Base-by-base conservation (phyloP, 345 rosid species). In the Populus alba region DNA sequence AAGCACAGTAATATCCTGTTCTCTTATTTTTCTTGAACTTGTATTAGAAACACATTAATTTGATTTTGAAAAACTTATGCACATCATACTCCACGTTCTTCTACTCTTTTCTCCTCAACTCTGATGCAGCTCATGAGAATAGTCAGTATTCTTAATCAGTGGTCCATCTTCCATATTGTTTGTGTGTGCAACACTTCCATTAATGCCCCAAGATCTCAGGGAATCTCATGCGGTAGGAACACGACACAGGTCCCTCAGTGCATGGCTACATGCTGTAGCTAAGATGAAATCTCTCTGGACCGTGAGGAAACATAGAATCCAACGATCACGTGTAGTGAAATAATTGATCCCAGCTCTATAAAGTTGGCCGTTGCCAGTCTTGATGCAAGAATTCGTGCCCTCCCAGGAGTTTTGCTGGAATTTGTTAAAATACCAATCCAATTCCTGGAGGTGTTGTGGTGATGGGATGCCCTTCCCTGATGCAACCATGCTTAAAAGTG, bases 1-100 rank as follows among this genome's bases (percentile, higher is more conserved):
- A 79, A 66, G 37, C 29, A 80, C 78, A 29, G 91, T 92, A 18
- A 97, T 93, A 95, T 93, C 99, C 97, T 82, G 3, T 82, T 78
- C 65, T 73, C 51, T 22, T 2, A 75, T 33, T 57, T 59, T 80
- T 53, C n/a, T 55, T 68, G 39, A 38, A 11, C 22, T 41, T 5
- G 12, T 63, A 25, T 47, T 7, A 53, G 23, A 22, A 22, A 43
- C 70, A 35, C 61, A 20, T 70, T 12, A 71, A 47, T 51, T 70
- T 55, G 47, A 53, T 43, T 25, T 41, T 47, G 39, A 39, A 63
- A 66, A 70, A 37, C 23, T 70, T 45, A 81, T 3, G 17, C 20
- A 27, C 47, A 7, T 65, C 61, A 31, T 4, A 62, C 29, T 17
- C 4, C 73, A 23, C n/a, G 5, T 11, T 67, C 2, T 68, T 75